A percentile compares a stretch with the other conserved stretches of the same genome.
Conservation (phyloP, 2,329 filamentous ascomycete genomes). For the Botrytis fragariae region DNA sequence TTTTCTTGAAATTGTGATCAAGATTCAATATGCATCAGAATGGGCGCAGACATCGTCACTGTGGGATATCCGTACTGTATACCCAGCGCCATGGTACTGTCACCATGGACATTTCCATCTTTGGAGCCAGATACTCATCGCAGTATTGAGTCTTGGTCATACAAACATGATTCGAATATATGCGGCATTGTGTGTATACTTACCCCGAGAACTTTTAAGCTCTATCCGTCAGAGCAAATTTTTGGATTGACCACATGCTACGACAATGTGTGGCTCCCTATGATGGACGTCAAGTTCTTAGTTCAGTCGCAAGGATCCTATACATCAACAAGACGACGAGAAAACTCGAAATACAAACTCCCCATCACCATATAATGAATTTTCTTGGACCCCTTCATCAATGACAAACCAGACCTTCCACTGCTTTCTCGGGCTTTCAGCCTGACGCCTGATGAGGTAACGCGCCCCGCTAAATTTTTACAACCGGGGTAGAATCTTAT, state of each 20-base stretch:
- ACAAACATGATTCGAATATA: not conserved
- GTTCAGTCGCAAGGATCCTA: not conserved
- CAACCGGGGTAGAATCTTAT: slow-evolving; percentile 19
- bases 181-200: not conserved
- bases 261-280: not conserved
- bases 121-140: not conserved
- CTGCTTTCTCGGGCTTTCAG: slow-evolving; percentile 22
- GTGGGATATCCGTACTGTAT: not conserved
- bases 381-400: not conserved
- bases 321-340: not conserved
- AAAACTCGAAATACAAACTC: not conserved
- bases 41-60: not conserved
- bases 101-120: not conserved
- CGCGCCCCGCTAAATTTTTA: not conserved
- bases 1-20: not conserved
- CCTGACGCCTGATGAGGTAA: slow-evolving; percentile 24
- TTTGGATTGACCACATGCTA: not conserved
- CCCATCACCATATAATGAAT: not conserved
- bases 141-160: not conserved
- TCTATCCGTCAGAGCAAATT: not conserved
- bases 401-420: slow-evolving; percentile 17
- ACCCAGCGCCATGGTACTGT: not conserved
- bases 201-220: not conserved
- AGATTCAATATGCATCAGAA: not conserved
- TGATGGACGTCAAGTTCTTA: not conserved